These are phyloP conservation scores for Didymellaceae sp. DNA, from an alignment of 2,329 filamentous ascomycete species.

Conservation along the genomic window DNA sequence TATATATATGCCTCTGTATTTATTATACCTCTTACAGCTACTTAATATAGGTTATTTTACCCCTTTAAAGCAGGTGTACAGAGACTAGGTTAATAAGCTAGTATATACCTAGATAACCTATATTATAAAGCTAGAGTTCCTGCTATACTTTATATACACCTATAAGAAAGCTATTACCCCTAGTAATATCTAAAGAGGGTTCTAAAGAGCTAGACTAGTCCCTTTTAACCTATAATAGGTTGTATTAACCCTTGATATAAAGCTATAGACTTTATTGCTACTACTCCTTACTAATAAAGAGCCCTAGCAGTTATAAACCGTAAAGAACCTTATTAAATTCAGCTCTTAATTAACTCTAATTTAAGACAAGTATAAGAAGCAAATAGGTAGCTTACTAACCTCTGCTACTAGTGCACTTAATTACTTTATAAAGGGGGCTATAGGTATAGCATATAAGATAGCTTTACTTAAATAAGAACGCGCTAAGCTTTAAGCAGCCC, in stretches of 20 bases:
- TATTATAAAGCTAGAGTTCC: too few species aligned
- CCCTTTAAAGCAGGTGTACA: too few species aligned
- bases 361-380: background rate
- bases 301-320: conserved; percentile 23
- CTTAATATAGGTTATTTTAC: too few species aligned
- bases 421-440: background rate
- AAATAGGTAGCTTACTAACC: background rate
- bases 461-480: background rate
- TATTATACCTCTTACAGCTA: too few species aligned
- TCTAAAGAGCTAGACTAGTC: too few species aligned
- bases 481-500: background rate
- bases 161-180: conserved; percentile 36
- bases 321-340: conserved; percentile 21
- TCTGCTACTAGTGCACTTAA: background rate
- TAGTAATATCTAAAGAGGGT: conserved; percentile 39
- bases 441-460: background rate
- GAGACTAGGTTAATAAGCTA: too few species aligned
- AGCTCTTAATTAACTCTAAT: too few species aligned
- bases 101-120: too few species aligned
- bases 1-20: conserved; percentile 4
- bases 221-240: too few species aligned
- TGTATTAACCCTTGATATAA: too few species aligned
- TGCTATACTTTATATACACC: too few species aligned
- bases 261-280: conserved; percentile 21
- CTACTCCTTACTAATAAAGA: conserved; percentile 12